These are phyloP conservation scores for Botrytis deweyae DNA, from an alignment of 2,329 filamentous ascomycete species.

Conservation along the genomic window DNA sequence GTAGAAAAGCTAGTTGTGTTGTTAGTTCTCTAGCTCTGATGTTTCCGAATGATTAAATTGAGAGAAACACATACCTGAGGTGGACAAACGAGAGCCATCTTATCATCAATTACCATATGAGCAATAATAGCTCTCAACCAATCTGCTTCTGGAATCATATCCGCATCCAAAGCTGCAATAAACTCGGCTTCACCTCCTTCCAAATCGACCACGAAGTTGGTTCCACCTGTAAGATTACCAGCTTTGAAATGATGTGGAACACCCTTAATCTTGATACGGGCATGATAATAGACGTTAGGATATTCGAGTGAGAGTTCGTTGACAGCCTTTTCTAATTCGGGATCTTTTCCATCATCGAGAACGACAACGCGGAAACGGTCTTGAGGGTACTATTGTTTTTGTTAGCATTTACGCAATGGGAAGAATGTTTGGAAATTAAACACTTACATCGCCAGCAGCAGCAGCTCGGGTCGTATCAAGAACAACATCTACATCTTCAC, in stretches of 20 bases:
- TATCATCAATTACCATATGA: constrained; percentile 55
- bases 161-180: constrained; percentile 64
- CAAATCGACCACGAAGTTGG: constrained; percentile 50
- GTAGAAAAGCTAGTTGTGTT: constrained; percentile 52
- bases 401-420: neutral
- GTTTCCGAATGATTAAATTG: fast-evolving
- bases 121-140: constrained; percentile 61
- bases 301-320: constrained; percentile 36
- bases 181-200: constrained; percentile 51
- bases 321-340: constrained; percentile 44
- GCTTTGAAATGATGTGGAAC: constrained; percentile 59
- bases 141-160: constrained; percentile 64
- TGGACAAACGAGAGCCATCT: constrained; percentile 59
- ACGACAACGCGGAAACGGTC: constrained; percentile 55
- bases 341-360: constrained; percentile 54
- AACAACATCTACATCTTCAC: constrained; percentile 55
- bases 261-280: constrained; percentile 36
- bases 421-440: neutral
- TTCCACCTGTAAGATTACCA: constrained; percentile 61
- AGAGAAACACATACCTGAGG: constrained; percentile 45
- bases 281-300: constrained; percentile 54
- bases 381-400: constrained; percentile 45
- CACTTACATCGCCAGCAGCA: constrained; percentile 47
- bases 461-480: constrained; percentile 49
- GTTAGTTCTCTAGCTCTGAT: neutral